Evolutionary conservation across 163 green algal genomes (phyloP), one percentile per base, ranked within the genome.

Genomic region (Scenedesmus sp.): DNA sequence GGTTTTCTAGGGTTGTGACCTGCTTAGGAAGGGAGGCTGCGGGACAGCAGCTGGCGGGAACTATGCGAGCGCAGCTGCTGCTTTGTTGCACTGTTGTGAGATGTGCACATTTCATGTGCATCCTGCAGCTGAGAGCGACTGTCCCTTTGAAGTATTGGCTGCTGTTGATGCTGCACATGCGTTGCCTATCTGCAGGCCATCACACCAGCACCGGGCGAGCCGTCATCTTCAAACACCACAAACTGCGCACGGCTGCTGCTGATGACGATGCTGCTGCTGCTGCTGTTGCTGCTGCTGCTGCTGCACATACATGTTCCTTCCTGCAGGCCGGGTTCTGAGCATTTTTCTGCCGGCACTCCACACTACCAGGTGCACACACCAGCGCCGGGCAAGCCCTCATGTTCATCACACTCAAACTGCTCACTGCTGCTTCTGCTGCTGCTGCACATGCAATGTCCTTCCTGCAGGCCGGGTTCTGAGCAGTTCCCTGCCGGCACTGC

Each of bases 381-480:
- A 82, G 20, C 34, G 12, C 73, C 73, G 46, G 16, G 82, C 55
- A 16, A 73, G 54, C 10, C 16, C 16, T 34, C 57, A 20, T 73
- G 57, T 46, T 56, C 52, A 23, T 20, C 18, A 5, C 7, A 55
- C 18, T 59, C 15, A 4, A n/a, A 52, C 16, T 10, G 9, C 7
- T 56, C 18, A 3, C 20, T 74, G 34, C 57, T 79, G 62, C 60
- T 89, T 15, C 55, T 88, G 83, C 52, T 52, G 66, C 83, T 16
- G 23, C 20, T 89, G 34, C 57, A 3, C 5, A 12, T 89, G 52
- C 15, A 13, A 54, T 60, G 79, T 59, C 8, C 4, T 4, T 81
- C 1, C 34, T 90, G 67, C 86, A 90, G 86, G 86, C 86, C 66
- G 15, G 54, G 67, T 18, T n/a, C 46, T 26, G 77, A 70, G 59